Base-by-base conservation (phyloP, 768 basidiomycete genomes). In the Suillus ampliporus region DNA sequence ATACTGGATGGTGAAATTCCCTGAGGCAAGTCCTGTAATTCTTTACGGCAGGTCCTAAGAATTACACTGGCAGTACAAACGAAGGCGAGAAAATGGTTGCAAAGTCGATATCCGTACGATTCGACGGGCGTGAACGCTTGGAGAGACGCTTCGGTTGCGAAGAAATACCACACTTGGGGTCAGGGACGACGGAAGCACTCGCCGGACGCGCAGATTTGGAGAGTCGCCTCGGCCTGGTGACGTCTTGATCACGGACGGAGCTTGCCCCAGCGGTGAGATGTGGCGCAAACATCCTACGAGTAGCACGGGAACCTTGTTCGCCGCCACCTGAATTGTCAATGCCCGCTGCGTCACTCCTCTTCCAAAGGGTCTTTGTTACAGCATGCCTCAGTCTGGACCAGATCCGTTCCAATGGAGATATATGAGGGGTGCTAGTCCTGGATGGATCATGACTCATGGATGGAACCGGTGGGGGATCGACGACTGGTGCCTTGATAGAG, bases 231-330 rank as follows among this genome's bases (percentile, higher is more conserved):
- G 23, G 17, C 34, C 60, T 57, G 37, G 57, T 47, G 4, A 19
- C 17, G 11, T 37, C 37, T 44, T 35, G 28, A 47, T n/a, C 15
- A 28, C 50, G 37, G 34, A 4, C 44, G 8, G 56, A 53, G 46
- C 60, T 69, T 62, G 64, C 65, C 37, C 23, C 26, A 63, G 65
- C 64, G 61, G 61, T 60, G 64, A 62, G 48, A 48, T 34, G 61
- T 60, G 69, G 62, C 56, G 60, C 37, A 61, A 26, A 61, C 35
- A 21, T 17, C 53, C 61, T 58, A 64, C 44, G 6, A 52, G 37
- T 26, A 23, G 23, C 44, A 21, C 46, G 54, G 38, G n/a, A 58
- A 31, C 48, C n/a, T 28, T n/a, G 15, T 21, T 57, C 23, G 1
- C n/a, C 5, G 46, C 8, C n/a, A 31, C 15, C 21, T 44, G 53